Conservation (phyloP, 1,284 basidiomycete species). For the Tremellales sp. region DNA sequence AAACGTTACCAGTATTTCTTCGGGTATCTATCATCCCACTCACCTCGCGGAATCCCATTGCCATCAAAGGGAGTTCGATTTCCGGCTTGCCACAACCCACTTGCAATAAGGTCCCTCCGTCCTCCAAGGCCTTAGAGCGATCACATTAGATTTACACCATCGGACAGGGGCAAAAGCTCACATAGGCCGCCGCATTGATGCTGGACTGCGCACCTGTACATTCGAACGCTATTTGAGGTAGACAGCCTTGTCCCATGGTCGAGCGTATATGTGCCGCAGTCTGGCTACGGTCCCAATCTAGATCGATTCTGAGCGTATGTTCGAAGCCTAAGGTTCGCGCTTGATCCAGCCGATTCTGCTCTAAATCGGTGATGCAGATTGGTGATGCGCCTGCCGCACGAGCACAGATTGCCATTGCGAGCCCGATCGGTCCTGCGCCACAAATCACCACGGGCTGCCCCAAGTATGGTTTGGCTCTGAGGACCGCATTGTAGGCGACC, state of each 20-base stretch:
- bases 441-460: slow-evolving; percentile 35
- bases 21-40: neutral
- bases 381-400: slow-evolving; percentile 48
- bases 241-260: slow-evolving; percentile 21
- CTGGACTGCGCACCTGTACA: slow-evolving; percentile 47
- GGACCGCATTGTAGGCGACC: slow-evolving; percentile 45
- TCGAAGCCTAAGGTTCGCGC: slow-evolving; percentile 43
- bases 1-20: neutral
- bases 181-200: slow-evolving; percentile 34
- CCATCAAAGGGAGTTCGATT: slow-evolving; percentile 31
- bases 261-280: slow-evolving; percentile 23
- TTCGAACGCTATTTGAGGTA: slow-evolving; percentile 40
- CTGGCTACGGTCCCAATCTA: slow-evolving; percentile 20
- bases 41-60: slow-evolving; percentile 29
- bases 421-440: slow-evolving; percentile 47
- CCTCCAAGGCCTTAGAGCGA: slow-evolving; percentile 23
- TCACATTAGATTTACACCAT: neutral
- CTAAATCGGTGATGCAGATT: slow-evolving; percentile 49
- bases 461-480: slow-evolving; percentile 41
- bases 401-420: slow-evolving; percentile 47
- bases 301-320: slow-evolving; percentile 27
- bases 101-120: slow-evolving; percentile 27
- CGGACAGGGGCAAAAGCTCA: slow-evolving; percentile 13
- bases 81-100: slow-evolving; percentile 29
- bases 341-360: slow-evolving; percentile 41